A percentile compares a stretch with the other conserved stretches of the same genome.
These are phyloP conservation scores for Wickerhamomyces subpelliculosus DNA, from an alignment of 805 yeast species.

Conservation along the genomic window DNA sequence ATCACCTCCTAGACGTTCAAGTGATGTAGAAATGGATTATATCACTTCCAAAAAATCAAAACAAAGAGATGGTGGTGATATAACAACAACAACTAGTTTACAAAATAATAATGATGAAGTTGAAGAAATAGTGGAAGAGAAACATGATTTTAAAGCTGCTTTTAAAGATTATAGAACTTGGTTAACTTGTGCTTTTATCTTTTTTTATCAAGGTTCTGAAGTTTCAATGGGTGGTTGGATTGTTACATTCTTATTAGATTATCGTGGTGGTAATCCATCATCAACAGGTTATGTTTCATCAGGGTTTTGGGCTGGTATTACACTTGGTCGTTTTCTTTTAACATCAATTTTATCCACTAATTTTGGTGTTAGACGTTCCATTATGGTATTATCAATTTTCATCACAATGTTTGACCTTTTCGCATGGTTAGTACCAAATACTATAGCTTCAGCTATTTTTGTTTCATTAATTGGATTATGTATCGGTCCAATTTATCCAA, in stretches of 20 bases:
- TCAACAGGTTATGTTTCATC: slow-evolving; percentile 52
- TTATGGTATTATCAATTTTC: slow-evolving; percentile 25
- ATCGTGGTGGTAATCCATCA: slow-evolving; percentile 36
- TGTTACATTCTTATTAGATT: slow-evolving; percentile 48
- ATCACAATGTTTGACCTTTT: slow-evolving; percentile 34
- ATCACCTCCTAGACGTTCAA: no score
- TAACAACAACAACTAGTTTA: no score
- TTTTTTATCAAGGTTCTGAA: slow-evolving; percentile 59
- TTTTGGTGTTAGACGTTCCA: slow-evolving; percentile 40
- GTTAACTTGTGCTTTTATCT: slow-evolving; percentile 44
- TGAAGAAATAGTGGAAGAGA: no score
- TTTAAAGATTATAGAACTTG: slow-evolving; percentile 38
- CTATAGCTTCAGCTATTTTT: slow-evolving; percentile 39
- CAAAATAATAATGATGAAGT: no score
- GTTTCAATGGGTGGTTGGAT: slow-evolving; percentile 62
- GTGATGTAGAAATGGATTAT: no score
- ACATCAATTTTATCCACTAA: slow-evolving; percentile 31
- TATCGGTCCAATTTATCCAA: slow-evolving; percentile 54
- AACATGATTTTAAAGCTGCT: slow-evolving; percentile 30
- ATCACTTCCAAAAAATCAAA: no score
- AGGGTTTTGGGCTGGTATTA: slow-evolving; percentile 62
- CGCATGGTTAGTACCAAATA: slow-evolving; percentile 41
- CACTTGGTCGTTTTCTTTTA: slow-evolving; percentile 48
- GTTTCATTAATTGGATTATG: slow-evolving; percentile 42
- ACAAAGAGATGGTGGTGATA: no score